These are phyloP conservation scores for Cornus florida DNA, from an alignment of 148 eudicot species.

Conservation along the genomic window DNA sequence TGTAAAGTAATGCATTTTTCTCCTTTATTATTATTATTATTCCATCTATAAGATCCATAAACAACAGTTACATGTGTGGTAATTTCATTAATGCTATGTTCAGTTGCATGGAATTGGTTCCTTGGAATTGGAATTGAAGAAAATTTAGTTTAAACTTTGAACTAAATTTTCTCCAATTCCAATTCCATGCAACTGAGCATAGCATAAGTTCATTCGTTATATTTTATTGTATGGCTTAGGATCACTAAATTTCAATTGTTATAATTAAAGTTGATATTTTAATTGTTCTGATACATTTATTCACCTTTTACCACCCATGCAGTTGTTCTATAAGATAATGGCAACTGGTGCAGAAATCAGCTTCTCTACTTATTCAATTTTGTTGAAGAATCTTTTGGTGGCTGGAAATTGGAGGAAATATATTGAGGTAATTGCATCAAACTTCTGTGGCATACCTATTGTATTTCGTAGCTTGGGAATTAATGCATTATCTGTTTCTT, in stretches of 20 bases:
- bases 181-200: too few species aligned
- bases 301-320: conserved; percentile 21
- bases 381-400: conserved; percentile 77
- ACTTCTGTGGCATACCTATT: conserved; percentile 1
- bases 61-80: not conserved
- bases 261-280: not conserved
- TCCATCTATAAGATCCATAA: not conserved
- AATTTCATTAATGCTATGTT: too few species aligned
- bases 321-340: conserved; percentile 82
- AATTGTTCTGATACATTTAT: not conserved
- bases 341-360: conserved; percentile 67
- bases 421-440: conserved; percentile 60
- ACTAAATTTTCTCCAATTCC: too few species aligned
- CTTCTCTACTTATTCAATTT: conserved; percentile 63
- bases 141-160: too few species aligned
- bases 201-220: not conserved
- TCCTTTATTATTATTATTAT: not conserved
- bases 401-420: conserved; percentile 96
- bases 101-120: too few species aligned
- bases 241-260: not conserved
- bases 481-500: conserved; percentile 1
- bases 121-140: too few species aligned
- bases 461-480: not conserved
- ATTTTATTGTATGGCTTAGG: not conserved
- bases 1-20: too few species aligned